Evolutionary conservation across 371 early-diverging fungal species (phyloP).

Genomic region (Apophysomyces elegans): DNA sequence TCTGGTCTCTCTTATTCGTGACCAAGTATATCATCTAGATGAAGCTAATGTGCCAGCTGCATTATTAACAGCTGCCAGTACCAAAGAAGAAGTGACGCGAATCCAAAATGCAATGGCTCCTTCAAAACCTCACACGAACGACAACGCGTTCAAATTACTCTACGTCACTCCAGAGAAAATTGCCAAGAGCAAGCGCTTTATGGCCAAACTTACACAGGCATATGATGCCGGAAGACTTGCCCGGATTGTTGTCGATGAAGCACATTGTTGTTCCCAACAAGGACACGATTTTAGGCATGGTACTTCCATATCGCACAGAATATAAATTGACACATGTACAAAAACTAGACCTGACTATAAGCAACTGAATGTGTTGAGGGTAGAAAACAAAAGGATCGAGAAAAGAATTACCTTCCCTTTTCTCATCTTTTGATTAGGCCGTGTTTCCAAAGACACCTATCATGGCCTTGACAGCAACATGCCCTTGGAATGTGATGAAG

Average conservation of each 20-base stretch:
- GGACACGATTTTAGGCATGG: conserved; percentile 86
- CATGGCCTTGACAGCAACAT: conserved; percentile 92
- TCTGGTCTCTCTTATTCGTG: conserved; percentile 82
- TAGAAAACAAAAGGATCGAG: conserved; percentile 37
- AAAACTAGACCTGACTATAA: conserved; percentile 46
- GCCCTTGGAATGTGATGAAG: conserved; percentile 71
- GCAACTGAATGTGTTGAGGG: conserved; percentile 42
- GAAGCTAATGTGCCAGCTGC: conserved; percentile 72
- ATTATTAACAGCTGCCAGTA: conserved; percentile 62
- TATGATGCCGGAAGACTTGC: conserved; percentile 59
- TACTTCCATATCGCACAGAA: not conserved
- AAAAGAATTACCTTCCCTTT: not conserved
- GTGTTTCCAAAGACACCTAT: conserved; percentile 75
- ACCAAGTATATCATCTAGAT: conserved; percentile 80
- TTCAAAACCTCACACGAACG: conserved; percentile 16
- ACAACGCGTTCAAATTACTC: conserved; percentile 53
- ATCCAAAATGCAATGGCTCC: conserved; percentile 52
- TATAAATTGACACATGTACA: not conserved
- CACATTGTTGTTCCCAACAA: conserved; percentile 81
- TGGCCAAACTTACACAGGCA: conserved; percentile 67
- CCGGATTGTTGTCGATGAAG: conserved; percentile 90
- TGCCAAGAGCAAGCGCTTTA: conserved; percentile 72
- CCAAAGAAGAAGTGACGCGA: conserved; percentile 56
- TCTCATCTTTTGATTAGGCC: conserved; percentile 26
- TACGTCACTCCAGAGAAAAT: conserved; percentile 95